These are phyloP conservation scores for cucumber (Cucumis sativus) DNA, from an alignment of 306 rosid species.

Conservation along the genomic window DNA sequence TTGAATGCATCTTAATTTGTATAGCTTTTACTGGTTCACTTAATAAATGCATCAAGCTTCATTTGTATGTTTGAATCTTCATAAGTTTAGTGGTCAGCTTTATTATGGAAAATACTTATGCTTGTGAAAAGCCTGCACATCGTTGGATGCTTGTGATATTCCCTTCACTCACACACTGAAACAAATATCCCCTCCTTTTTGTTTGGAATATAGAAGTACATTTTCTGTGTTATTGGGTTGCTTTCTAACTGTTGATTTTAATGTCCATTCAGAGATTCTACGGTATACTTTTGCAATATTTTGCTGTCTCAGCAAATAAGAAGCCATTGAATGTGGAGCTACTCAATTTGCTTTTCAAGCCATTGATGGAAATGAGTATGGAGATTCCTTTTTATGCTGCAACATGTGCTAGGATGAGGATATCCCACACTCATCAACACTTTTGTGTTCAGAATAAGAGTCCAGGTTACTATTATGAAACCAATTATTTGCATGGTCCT, in stretches of 20 bases:
- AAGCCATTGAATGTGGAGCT: conserved; percentile 59
- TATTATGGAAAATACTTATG: not conserved
- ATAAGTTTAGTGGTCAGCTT: not conserved
- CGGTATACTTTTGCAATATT: conserved; percentile 78
- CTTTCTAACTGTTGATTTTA: not conserved
- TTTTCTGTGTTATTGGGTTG: not conserved
- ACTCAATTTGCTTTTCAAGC: conserved; percentile 57
- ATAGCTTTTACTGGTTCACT: not conserved
- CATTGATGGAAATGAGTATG: conserved; percentile 77
- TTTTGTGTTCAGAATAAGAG: conserved; percentile 49
- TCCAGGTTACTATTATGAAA: conserved; percentile 38
- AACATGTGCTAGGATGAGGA: conserved; percentile 87
- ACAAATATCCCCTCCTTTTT: not conserved
- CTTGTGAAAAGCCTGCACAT: not conserved
- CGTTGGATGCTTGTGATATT: not conserved
- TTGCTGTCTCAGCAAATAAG: conserved; percentile 64
- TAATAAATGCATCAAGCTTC: not conserved
- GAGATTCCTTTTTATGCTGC: conserved; percentile 92
- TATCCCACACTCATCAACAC: conserved; percentile 47
- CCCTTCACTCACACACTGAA: not conserved
- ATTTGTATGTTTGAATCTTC: not conserved
- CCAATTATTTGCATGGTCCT: not conserved
- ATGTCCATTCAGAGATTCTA: conserved; percentile 65
- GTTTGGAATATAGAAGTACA: not conserved
- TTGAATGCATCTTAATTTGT: not conserved